phyloP scores from a whole-genome alignment of 208 protist species.

The Tetramitus jugosus region DNA sequence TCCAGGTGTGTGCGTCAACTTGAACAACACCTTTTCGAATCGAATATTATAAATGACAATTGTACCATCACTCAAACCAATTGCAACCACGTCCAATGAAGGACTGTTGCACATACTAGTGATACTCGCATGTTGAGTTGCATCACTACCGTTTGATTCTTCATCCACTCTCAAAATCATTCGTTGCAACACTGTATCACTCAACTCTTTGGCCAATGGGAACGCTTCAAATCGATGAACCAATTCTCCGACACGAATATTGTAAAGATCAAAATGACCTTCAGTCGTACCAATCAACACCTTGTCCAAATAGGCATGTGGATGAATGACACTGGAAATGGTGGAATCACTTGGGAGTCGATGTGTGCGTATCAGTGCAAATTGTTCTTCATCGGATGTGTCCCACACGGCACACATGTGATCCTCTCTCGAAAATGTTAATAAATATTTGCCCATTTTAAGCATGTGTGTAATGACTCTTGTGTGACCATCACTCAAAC shows the following conservation, averaged over 20 bases:
- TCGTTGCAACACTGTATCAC: neutral
- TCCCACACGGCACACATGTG: neutral
- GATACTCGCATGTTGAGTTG: neutral
- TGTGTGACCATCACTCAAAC: neutral
- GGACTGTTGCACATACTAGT: neutral
- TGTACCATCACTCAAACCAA: neutral
- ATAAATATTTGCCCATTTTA: slow-evolving; percentile 3
- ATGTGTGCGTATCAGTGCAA: neutral
- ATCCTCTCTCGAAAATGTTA: slow-evolving; percentile 1
- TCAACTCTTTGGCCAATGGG: neutral
- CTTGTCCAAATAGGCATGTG: slow-evolving; percentile 15
- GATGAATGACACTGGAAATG: neutral
- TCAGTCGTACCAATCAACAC: slow-evolving; percentile 3
- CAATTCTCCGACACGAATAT: slow-evolving; percentile 12
- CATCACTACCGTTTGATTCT: no score
- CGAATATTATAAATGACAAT: neutral
- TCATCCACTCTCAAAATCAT: neutral
- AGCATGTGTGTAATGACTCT: neutral
- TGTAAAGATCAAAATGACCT: neutral
- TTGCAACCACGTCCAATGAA: neutral
- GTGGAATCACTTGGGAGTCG: neutral
- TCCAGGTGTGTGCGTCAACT: neutral
- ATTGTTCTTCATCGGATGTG: neutral
- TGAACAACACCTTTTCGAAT: neutral
- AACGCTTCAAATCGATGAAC: neutral